Percentiles rank a stretch among this genome's conserved stretches.
Evolutionary conservation across 176 grass and related monocot species (phyloP).

Genomic region (Raddia guianensis): DNA sequence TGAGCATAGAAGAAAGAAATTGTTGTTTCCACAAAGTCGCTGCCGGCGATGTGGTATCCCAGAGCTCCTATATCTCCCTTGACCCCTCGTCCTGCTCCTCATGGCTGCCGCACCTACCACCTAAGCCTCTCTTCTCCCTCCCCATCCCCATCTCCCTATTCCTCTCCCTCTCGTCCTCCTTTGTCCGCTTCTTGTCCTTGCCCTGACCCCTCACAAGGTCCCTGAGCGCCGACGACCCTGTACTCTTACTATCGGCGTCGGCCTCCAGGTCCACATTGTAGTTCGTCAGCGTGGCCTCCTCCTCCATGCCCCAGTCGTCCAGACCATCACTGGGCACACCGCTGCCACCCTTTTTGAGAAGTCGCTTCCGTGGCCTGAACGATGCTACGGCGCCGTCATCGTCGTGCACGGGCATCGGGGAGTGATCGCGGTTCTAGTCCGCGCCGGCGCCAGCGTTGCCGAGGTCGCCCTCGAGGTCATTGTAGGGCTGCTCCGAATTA

Average conservation of each 20-base stretch:
- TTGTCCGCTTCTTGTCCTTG: conserved; percentile 52
- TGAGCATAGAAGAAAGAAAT: background rate
- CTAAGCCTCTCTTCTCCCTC: conserved; percentile 45
- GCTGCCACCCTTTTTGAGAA: conserved; percentile 61
- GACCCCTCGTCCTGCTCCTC: conserved; percentile 48
- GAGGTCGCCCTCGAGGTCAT: conserved; percentile 38
- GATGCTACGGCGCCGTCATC: conserved; percentile 48
- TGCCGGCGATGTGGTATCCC: conserved; percentile 75
- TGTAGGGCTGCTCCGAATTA: conserved; percentile 35
- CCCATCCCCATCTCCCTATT: conserved; percentile 52
- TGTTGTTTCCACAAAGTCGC: conserved; percentile 60
- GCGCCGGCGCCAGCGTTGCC: background rate
- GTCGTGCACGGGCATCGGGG: conserved; percentile 67
- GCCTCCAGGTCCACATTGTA: conserved; percentile 31
- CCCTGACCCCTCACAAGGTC: conserved; percentile 46
- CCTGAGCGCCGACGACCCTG: conserved; percentile 42
- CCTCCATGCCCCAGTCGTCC: conserved; percentile 49
- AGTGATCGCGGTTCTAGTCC: conserved; percentile 59
- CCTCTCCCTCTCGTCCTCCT: conserved; percentile 49
- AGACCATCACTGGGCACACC: conserved; percentile 48
- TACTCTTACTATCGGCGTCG: conserved; percentile 53
- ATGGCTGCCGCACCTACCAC: conserved; percentile 41
- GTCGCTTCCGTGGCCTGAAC: conserved; percentile 66
- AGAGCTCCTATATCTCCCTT: conserved; percentile 75
- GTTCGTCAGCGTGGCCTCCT: conserved; percentile 34